Conservation (phyloP, 345 rosid genomes). For the Bruguiera gymnorhiza region DNA sequence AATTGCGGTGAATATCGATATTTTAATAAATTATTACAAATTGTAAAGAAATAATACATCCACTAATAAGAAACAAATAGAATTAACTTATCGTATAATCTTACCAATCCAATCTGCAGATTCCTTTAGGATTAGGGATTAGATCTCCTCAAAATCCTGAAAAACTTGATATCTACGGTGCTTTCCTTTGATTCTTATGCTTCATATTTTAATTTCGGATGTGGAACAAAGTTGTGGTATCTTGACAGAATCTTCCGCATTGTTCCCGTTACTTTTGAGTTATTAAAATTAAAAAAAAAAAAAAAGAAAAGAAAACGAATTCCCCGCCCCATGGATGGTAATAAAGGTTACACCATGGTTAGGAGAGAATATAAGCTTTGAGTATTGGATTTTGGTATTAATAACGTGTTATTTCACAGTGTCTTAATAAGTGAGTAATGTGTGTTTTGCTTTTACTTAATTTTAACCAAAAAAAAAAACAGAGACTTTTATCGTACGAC, state of each 20-base stretch:
- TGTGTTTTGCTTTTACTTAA: no score
- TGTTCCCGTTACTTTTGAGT: constrained; percentile 19
- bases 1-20: neutral
- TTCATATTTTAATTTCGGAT: neutral
- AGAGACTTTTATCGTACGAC: no score
- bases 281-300: constrained; percentile 4
- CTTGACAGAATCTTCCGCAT: constrained; percentile 26
- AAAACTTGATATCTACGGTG: neutral
- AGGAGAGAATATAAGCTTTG: no score
- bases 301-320: neutral
- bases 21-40: no score
- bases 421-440: no score
- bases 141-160: constrained; percentile 15
- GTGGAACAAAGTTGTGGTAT: constrained; percentile 10
- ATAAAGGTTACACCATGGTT: neutral
- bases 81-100: constrained; percentile 15
- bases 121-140: constrained; percentile 33
- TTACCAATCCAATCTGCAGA: constrained; percentile 11
- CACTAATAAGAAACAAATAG: neutral
- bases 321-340: constrained; percentile 4
- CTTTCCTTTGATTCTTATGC: constrained; percentile 10
- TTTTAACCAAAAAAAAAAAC: no score
- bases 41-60: no score
- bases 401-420: no score
- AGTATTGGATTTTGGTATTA: no score